Base-by-base conservation (phyloP, 306 rosid genomes). In the Citrullus mucosospermus region DNA sequence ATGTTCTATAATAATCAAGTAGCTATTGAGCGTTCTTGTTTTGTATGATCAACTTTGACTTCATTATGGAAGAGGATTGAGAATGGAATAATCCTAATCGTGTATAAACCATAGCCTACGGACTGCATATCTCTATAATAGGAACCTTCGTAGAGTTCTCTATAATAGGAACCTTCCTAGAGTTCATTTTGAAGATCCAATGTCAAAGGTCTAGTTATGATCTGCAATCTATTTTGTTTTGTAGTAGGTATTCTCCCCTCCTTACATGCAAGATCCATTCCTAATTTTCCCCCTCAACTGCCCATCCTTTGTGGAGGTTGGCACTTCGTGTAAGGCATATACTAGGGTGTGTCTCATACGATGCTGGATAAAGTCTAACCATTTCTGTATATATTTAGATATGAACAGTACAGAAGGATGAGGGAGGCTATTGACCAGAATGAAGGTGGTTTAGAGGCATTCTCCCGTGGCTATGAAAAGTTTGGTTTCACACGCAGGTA, bases 391-490 rank as follows among this genome's bases (percentile, higher is more conserved):
- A 78, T 74, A 22, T 75, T 46, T 89, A 96, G 99, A 69, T 96
- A 84, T 84, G 89, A 71, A 80, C 92, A 87, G 65, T 96, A 96
- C 88, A 89, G 80, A 88, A 91, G 78, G 82, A 22, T 91, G 69
- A 96, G 90, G 67, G 89, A 56, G 71, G 93, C 88, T 82, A 96
- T 96, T 85, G 88, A 91, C 90, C 90, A 89, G 83, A 51, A 83
- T 78, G 99, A 96, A 90, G 98, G 99, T 78, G 98, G 98, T 78
- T 82, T 96, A 81, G 99, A 96, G 86, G 84, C 83, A 69, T 96
- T 96, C 86, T 96, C 99, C 71, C 96, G 98, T 77, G 98, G 97
- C 82, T 96, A 93, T 78, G 98, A 96, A 86, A 91, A 88, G 50
- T 89, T 88, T 83, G 99, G 99, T 66, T 96, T 96, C 89, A 81